phyloP scores from a whole-genome alignment of 2,329 filamentous ascomycete species.

The Trichoderma hamatum region DNA sequence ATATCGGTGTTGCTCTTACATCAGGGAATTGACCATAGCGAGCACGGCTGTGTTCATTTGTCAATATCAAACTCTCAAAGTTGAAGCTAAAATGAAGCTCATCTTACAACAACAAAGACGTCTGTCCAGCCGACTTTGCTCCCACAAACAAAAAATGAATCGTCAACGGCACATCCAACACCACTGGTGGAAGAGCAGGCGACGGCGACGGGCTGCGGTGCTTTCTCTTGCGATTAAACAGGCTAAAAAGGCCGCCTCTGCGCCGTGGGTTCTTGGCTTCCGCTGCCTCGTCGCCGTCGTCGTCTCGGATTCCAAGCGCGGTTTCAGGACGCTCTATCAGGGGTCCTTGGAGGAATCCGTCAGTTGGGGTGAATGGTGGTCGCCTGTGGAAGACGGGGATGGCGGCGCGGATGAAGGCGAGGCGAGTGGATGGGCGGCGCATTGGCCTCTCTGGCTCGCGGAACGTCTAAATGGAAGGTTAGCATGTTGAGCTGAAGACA shows the following conservation, averaged over 20 bases:
- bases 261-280: constrained; percentile 27
- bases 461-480: constrained; percentile 7
- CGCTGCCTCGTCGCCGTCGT: constrained; percentile 13
- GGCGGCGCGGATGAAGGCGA: constrained; percentile 36
- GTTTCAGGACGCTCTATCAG: constrained; percentile 28
- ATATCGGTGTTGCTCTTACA: constrained; percentile 34
- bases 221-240: constrained; percentile 38
- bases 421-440: constrained; percentile 34
- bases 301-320: constrained; percentile 24
- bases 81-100: not conserved
- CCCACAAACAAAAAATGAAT: constrained; percentile 46
- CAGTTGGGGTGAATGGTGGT: not conserved
- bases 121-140: constrained; percentile 40
- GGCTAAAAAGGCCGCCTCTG: constrained; percentile 30
- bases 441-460: constrained; percentile 20
- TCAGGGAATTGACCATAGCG: constrained; percentile 45
- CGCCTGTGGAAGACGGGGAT: constrained; percentile 34
- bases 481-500: no score
- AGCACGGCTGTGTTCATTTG: constrained; percentile 37
- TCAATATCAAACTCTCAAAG: not conserved
- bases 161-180: constrained; percentile 31
- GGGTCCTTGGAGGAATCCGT: not conserved
- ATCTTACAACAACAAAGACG: constrained; percentile 44
- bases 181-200: constrained; percentile 16
- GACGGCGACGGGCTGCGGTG: constrained; percentile 28